Base-by-base conservation (phyloP, 768 basidiomycete genomes). In the Lactifluus piperatus region DNA sequence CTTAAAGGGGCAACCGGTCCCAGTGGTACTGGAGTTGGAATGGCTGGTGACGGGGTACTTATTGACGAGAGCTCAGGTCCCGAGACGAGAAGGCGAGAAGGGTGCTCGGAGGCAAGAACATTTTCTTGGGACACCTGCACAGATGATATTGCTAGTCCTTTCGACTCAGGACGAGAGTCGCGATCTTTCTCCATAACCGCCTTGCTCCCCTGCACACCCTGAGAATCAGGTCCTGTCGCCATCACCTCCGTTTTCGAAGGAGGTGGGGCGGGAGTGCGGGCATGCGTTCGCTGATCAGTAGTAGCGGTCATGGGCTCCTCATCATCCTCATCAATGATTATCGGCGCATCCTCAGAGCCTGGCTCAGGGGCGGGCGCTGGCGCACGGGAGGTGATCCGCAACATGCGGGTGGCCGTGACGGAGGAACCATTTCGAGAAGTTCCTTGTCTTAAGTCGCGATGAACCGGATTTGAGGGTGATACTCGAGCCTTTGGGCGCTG, bases 271-370 rank as follows among this genome's bases (percentile, higher is more conserved):
- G 39, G 32, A 20, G 14, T 10, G 29, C 45, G 39, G 1, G 51
- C 27, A 9, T 34, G 34, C 18, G 24, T 41, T n/a, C 32, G 34
- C 3, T 51, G 43, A 7, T 39, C 27, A 5, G 37, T 30, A 18
- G 60, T 22, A 1, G n/a, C 30, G 7, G 34, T 34, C 13, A 11
- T 11, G 34, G 29, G 30, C 34, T 7, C 43, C 37, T 39, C 37
- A 0, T 61, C 60, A 1, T 56, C 60, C n/a, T 61, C 59, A 32
- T 60, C 60, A 41, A 61, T 52, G 18, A 61, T 50, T 37, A 61
- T 61, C 36, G 60, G 60, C 5, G 60, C 54, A 36, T 14, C 6
- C 26, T 41, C 46, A n/a, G 60, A 61, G 14, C 60, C 60, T 26
- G 47, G 55, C 13, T 46, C 50, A 32, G 60, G 54, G 11, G 54